Evolutionary conservation across 306 rosid species (phyloP).

Genomic region (Inga leiocalycina): DNA sequence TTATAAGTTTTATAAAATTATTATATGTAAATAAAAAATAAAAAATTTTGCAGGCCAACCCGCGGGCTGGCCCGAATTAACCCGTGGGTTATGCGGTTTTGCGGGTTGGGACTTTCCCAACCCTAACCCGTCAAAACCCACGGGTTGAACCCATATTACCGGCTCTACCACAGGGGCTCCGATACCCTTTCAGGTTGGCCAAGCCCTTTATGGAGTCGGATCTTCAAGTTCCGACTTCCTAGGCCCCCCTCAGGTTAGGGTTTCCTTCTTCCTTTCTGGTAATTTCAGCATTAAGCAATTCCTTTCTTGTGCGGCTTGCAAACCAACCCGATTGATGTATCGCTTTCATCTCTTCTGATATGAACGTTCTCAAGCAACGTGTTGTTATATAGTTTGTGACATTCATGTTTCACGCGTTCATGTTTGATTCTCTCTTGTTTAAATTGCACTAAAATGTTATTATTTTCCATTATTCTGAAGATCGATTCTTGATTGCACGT

Average conservation of each 20-base stretch:
- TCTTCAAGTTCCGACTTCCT: conserved; percentile 44
- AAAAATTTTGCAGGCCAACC: no score
- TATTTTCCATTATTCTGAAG: background rate
- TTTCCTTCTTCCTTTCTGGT: background rate
- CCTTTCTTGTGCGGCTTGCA: background rate
- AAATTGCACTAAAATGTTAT: background rate
- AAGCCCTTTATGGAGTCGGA: conserved; percentile 47
- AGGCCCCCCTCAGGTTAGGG: conserved; percentile 43
- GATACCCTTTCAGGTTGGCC: background rate
- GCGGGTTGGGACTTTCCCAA: no score
- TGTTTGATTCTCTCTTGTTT: background rate
- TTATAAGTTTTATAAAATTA: no score
- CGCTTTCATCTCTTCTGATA: background rate
- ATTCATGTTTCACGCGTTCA: background rate
- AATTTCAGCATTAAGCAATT: background rate
- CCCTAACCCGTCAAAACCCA: no score
- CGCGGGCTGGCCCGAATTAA: no score
- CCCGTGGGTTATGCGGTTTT: no score
- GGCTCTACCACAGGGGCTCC: background rate
- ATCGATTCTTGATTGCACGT: background rate
- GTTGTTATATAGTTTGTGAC: background rate
- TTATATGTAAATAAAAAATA: no score
- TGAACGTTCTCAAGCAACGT: background rate
- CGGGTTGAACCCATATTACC: no score
- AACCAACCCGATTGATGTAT: background rate